phyloP scores from a whole-genome alignment of 345 rosid species.

The Gossypium australe region DNA sequence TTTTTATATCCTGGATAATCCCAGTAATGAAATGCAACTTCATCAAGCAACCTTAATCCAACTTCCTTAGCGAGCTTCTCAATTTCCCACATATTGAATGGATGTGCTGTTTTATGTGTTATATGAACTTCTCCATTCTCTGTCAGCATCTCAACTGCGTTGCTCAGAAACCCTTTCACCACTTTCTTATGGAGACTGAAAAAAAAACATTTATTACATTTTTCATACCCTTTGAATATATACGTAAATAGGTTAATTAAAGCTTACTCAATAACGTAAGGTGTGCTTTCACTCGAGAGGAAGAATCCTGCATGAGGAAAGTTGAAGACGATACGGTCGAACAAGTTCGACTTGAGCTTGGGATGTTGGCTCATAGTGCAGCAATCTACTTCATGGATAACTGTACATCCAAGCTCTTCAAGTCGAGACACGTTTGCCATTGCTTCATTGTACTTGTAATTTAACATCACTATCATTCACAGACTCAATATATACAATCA shows the following conservation, averaged over 20 bases:
- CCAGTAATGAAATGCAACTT: neutral
- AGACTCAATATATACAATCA: neutral
- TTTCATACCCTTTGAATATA: neutral
- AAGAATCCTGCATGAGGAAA: neutral
- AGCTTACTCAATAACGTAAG: neutral
- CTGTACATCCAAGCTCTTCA: slow-evolving; percentile 22
- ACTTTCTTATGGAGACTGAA: slow-evolving; percentile 14
- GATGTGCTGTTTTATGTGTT: slow-evolving; percentile 28
- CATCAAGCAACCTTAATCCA: neutral
- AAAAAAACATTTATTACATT: neutral
- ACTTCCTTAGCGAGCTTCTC: slow-evolving; percentile 14
- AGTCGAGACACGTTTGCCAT: slow-evolving; percentile 20
- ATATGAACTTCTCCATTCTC: slow-evolving; percentile 26
- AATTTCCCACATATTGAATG: slow-evolving; percentile 20
- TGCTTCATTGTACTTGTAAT: slow-evolving; percentile 12
- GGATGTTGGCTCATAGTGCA: slow-evolving; percentile 21
- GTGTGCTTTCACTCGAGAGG: fast-evolving
- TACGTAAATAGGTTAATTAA: neutral
- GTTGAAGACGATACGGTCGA: neutral
- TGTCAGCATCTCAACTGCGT: slow-evolving; percentile 19
- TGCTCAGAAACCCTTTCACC: slow-evolving; percentile 24
- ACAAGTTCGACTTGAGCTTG: neutral
- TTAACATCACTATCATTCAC: neutral
- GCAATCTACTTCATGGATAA: slow-evolving; percentile 28
- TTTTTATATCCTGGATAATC: slow-evolving; percentile 26